Base-by-base conservation (phyloP, 805 yeast species). In the Starmerella riodocensis region DNA sequence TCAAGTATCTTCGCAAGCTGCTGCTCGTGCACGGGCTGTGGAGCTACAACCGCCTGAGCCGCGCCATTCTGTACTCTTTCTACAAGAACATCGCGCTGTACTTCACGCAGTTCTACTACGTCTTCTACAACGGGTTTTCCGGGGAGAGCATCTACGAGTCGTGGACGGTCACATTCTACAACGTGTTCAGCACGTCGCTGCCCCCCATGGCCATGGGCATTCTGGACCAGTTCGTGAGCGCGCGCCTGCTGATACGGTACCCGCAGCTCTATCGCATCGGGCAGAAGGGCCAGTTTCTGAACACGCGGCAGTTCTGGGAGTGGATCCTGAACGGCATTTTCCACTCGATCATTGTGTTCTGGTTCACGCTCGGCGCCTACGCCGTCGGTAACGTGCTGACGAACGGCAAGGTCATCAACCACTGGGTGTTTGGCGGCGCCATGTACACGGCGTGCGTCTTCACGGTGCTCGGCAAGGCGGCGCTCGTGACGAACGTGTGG, bases 31-130 rank as follows among this genome's bases (percentile, higher is more conserved):
- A 91, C 59, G 99, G 99, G 1, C 64, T 94, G 7, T 91, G 99
- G 99, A 83, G 94, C 30, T 91, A 91, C 57, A 96, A 86, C 57
- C 74, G 99, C 56, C 76, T 88, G 39, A 79, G 94, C 12, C 77
- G 78, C 51, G 95, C 96, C 1, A 88, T 91, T 48, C 67, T 91
- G 45, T 91, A 88, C 58, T 85, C 96, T 0, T 91, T 91, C 54
- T 91, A 91, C 73, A 91, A 91, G 62, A 91, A 91, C 55, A 82
- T 91, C 54, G 84, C 95, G 2, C 69, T 91, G 42, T 93, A 88
- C 61, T 82, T 91, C 94, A 84, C 96, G 3, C 98, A 91, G 63
- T 91, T 91, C 60, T 91, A 98, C 98, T 91, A 72, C 60, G 96
- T 88, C 17, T 91, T 91, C 57, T 70, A 76, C 43, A 91, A 86